phyloP scores from a whole-genome alignment of 1,139 yeast genomes.

The Magnusiomyces suaveolens region DNA sequence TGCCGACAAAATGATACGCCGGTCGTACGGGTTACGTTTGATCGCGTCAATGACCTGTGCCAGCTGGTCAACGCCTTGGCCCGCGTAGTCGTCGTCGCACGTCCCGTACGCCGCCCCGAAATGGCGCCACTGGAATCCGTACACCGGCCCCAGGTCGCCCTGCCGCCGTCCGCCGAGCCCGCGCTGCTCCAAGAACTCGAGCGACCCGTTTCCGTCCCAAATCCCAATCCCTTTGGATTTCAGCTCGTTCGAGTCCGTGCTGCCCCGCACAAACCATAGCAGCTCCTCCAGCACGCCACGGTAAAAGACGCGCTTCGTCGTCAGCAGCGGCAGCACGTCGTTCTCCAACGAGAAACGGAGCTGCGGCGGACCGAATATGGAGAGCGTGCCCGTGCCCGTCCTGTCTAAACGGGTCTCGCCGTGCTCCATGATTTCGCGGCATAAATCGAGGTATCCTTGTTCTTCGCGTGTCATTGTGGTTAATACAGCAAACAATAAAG shows the following conservation, averaged over 20 bases:
- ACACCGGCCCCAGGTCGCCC: conserved; percentile 96
- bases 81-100: conserved; percentile 78
- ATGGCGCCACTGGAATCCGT: conserved; percentile 99
- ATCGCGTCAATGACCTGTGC: conserved; percentile 68
- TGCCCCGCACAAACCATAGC: conserved; percentile 85
- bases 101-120: conserved; percentile 87
- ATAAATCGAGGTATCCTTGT: conserved; percentile 75
- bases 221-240: conserved; percentile 80
- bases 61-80: conserved; percentile 85
- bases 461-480: conserved; percentile 45
- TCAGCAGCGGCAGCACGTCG: conserved; percentile 72
- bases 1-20: conserved; percentile 89
- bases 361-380: conserved; percentile 93
- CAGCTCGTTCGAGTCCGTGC: conserved; percentile 75
- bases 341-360: conserved; percentile 67
- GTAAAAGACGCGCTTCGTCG: conserved; percentile 87
- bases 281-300: conserved; percentile 84
- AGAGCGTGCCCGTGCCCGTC: conserved; percentile 92
- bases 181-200: conserved; percentile 75
- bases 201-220: conserved; percentile 99
- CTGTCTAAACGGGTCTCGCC: conserved; percentile 93
- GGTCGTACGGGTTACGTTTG: conserved; percentile 82
- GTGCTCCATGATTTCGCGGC: conserved; percentile 60
- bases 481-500: not conserved
- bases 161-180: conserved; percentile 76